Percentiles rank a stretch among this genome's conserved stretches.
phyloP scores from a whole-genome alignment of 495 filamentous ascomycete genomes.

The Penicillium waksmanii region DNA sequence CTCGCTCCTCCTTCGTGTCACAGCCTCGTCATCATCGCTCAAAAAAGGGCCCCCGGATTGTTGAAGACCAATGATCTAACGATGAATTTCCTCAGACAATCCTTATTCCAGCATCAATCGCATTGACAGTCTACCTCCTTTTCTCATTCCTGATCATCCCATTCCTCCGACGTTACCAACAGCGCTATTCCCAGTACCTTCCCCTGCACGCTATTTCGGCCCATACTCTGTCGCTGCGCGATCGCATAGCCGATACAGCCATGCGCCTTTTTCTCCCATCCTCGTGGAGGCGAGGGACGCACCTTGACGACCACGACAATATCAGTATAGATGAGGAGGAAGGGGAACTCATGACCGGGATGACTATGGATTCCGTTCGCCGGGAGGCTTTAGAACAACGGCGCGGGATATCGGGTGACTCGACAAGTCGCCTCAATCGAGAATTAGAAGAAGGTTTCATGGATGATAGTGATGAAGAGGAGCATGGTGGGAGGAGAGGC shows the following conservation, averaged over 20 bases:
- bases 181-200: slow-evolving; percentile 72
- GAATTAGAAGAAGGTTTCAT: slow-evolving; percentile 84
- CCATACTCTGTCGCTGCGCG: slow-evolving; percentile 63
- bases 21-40: slow-evolving; percentile 3
- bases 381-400: slow-evolving; percentile 54
- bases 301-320: slow-evolving; percentile 59
- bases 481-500: slow-evolving; percentile 16
- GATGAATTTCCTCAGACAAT: slow-evolving; percentile 63
- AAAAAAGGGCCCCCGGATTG: background rate
- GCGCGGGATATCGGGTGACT: slow-evolving; percentile 42
- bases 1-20: background rate
- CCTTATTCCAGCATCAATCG: slow-evolving; percentile 76
- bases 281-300: slow-evolving; percentile 51
- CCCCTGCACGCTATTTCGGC: slow-evolving; percentile 65
- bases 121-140: slow-evolving; percentile 73
- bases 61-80: slow-evolving; percentile 8
- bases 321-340: slow-evolving; percentile 68
- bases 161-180: slow-evolving; percentile 73
- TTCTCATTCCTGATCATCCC: slow-evolving; percentile 73
- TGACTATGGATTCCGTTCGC: slow-evolving; percentile 54
- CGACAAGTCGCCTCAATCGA: slow-evolving; percentile 68
- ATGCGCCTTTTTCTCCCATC: slow-evolving; percentile 59
- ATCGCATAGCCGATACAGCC: slow-evolving; percentile 60
- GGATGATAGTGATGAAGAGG: slow-evolving; percentile 78
- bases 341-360: slow-evolving; percentile 66